These are phyloP conservation scores for Camellia granthamiana DNA, from an alignment of 148 eudicot genomes.

Conservation along the genomic window DNA sequence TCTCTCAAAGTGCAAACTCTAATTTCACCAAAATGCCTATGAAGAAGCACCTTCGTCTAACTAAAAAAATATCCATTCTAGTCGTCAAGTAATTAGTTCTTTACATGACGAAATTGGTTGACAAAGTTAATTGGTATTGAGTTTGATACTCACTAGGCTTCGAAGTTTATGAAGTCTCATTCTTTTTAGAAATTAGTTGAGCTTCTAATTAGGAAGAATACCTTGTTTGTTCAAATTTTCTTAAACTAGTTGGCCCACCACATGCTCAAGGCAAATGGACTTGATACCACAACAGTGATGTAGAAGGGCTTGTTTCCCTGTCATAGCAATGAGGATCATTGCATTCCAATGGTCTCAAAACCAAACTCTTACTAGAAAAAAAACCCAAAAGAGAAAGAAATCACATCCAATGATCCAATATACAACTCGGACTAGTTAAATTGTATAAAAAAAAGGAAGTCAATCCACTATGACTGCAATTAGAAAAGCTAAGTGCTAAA, in stretches of 20 bases:
- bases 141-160: background rate
- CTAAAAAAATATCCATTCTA: background rate
- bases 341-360: background rate
- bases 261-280: background rate
- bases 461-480: background rate
- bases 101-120: background rate
- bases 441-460: background rate
- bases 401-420: background rate
- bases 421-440: background rate
- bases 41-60: background rate
- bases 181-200: background rate
- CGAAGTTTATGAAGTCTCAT: background rate
- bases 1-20: background rate
- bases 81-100: background rate
- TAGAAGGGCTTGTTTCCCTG: background rate
- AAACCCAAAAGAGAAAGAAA: background rate
- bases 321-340: background rate
- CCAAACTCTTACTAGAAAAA: background rate
- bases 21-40: constrained; percentile 1
- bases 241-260: background rate
- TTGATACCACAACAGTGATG: background rate
- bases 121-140: background rate
- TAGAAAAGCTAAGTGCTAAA: background rate
- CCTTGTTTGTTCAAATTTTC: background rate
- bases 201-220: background rate